These are phyloP conservation scores for Rhypophila decipiens DNA, from an alignment of 495 filamentous ascomycete species.

Conservation along the genomic window DNA sequence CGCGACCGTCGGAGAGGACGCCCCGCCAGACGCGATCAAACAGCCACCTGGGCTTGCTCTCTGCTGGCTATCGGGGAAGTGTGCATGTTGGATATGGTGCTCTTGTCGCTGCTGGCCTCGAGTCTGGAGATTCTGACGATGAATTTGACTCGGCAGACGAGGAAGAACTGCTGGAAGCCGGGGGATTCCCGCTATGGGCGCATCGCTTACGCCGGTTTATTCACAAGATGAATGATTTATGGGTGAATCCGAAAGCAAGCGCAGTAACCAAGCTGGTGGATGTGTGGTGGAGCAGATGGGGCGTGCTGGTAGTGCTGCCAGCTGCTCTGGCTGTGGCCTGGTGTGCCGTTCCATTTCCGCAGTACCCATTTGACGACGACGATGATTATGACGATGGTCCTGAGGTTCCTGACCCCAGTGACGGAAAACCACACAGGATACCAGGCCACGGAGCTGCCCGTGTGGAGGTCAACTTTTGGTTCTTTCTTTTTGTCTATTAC, in stretches of 20 bases:
- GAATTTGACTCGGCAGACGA: slow-evolving; percentile 11
- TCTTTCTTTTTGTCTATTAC: slow-evolving; percentile 60
- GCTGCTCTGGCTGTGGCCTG: slow-evolving; percentile 54
- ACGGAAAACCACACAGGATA: slow-evolving; percentile 22
- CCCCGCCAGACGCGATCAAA: slow-evolving; percentile 10
- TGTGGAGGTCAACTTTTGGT: slow-evolving; percentile 61
- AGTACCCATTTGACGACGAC: slow-evolving; percentile 43
- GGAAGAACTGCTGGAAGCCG: slow-evolving; percentile 21
- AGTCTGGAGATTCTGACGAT: slow-evolving; percentile 2
- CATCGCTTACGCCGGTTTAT: slow-evolving; percentile 24
- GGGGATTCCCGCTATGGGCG: slow-evolving; percentile 16
- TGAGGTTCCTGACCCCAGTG: slow-evolving; percentile 13
- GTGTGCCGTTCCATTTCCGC: slow-evolving; percentile 58
- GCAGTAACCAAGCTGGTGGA: slow-evolving; percentile 49
- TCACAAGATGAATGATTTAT: slow-evolving; percentile 44
- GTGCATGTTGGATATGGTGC: slow-evolving; percentile 46
- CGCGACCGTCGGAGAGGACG: slow-evolving; percentile 15
- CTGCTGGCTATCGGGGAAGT: slow-evolving; percentile 33
- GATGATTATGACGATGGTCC: slow-evolving; percentile 18
- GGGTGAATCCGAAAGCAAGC: slow-evolving; percentile 48
- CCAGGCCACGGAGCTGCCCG: slow-evolving; percentile 55
- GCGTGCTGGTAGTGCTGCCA: slow-evolving; percentile 48
- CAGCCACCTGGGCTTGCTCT: slow-evolving; percentile 24
- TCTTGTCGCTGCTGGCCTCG: slow-evolving; percentile 28
- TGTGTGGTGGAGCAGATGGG: slow-evolving; percentile 53